Percentiles rank a stretch among this genome's conserved stretches.
These are phyloP conservation scores for Paraconiothyrium sp. DNA, from an alignment of 2,329 filamentous ascomycete species.

Conservation along the genomic window DNA sequence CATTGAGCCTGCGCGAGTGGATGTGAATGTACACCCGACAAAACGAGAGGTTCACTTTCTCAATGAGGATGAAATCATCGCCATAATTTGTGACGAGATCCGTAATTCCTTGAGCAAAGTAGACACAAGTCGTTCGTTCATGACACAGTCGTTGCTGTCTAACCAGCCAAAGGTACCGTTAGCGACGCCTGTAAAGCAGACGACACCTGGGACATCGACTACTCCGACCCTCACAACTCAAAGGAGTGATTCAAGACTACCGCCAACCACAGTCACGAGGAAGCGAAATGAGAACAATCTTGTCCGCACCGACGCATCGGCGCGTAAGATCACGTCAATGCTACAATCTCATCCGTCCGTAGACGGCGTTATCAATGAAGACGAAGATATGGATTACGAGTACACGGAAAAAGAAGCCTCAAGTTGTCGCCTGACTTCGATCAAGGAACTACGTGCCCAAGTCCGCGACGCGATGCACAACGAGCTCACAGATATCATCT, in stretches of 20 bases:
- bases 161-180: constrained; percentile 48
- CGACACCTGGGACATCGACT: constrained; percentile 28
- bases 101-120: constrained; percentile 81
- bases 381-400: constrained; percentile 74
- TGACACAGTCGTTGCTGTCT: constrained; percentile 85
- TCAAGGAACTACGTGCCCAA: constrained; percentile 82
- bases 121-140: constrained; percentile 92
- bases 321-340: constrained; percentile 97
- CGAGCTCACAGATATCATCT: constrained; percentile 85
- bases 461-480: constrained; percentile 86
- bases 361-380: constrained; percentile 37
- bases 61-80: constrained; percentile 95
- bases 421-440: constrained; percentile 78
- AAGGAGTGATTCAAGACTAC: constrained; percentile 43
- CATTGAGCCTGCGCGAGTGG: constrained; percentile 89
- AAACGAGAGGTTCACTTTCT: constrained; percentile 97
- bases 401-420: constrained; percentile 73
- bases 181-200: constrained; percentile 52
- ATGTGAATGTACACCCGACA: constrained; percentile 97
- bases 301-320: constrained; percentile 85
- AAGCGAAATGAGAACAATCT: constrained; percentile 83
- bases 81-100: constrained; percentile 83
- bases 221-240: constrained; percentile 34
- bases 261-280: constrained; percentile 35
- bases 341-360: constrained; percentile 66